Evolutionary conservation across 768 basidiomycete genomes (phyloP).

Genomic region (Dacryopinax primogenitus): DNA sequence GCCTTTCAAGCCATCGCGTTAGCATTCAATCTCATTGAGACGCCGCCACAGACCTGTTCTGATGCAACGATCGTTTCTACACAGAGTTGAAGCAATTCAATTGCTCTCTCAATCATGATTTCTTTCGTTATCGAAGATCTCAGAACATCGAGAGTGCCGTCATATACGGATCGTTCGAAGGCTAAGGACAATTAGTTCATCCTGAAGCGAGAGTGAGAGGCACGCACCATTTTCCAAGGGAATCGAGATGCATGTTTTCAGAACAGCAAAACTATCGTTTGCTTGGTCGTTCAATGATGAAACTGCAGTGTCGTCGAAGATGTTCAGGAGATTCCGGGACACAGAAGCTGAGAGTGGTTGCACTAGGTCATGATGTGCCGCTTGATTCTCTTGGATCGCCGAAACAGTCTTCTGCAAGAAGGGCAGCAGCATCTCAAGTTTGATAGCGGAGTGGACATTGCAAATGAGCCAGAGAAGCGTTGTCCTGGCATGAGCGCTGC

Average conservation of each 20-base stretch:
- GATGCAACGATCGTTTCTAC: slow-evolving; percentile 31
- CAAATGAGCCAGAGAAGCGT: slow-evolving; percentile 40
- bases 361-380: background rate
- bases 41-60: slow-evolving; percentile 11
- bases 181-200: background rate
- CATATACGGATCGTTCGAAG: slow-evolving; percentile 8
- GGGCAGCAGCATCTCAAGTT: slow-evolving; percentile 46
- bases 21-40: background rate
- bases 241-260: background rate
- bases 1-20: background rate
- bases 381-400: background rate
- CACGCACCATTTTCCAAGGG: background rate
- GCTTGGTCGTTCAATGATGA: slow-evolving; percentile 17
- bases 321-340: slow-evolving; percentile 17
- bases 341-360: slow-evolving; percentile 7
- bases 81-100: slow-evolving; percentile 44
- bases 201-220: background rate
- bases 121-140: background rate
- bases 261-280: background rate
- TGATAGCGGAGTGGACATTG: slow-evolving; percentile 37
- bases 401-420: slow-evolving; percentile 33
- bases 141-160: background rate
- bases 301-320: slow-evolving; percentile 39
- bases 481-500: slow-evolving; percentile 36
- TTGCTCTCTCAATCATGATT: slow-evolving; percentile 41